phyloP scores from a whole-genome alignment of 495 filamentous ascomycete genomes.

The Monascus purpureus region DNA sequence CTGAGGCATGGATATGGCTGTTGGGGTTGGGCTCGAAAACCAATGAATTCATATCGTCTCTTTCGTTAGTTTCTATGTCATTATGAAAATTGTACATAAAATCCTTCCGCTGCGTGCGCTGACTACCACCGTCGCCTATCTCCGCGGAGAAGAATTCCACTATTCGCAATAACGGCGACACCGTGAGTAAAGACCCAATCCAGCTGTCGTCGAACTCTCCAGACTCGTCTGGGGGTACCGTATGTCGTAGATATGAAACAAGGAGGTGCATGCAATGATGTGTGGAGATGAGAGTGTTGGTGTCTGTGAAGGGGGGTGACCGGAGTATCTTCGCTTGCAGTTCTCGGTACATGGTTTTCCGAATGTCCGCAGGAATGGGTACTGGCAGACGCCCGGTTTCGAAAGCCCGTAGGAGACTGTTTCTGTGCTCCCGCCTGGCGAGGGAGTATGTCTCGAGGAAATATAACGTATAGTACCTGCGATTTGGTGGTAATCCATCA shows the following conservation, averaged over 20 bases:
- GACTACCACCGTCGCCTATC: conserved; percentile 29
- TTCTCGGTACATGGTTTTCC: conserved; percentile 24
- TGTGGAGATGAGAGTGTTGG: conserved; percentile 26
- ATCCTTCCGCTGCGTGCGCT: conserved; percentile 28
- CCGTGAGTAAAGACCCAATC: conserved; percentile 29
- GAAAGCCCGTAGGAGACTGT: conserved; percentile 25
- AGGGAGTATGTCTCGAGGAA: conserved; percentile 28
- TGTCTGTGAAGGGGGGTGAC: conserved; percentile 31
- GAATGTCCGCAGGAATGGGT: conserved; percentile 18
- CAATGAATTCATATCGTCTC: conserved; percentile 26
- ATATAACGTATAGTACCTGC: conserved; percentile 28
- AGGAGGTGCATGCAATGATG: conserved; percentile 33
- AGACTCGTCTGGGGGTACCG: conserved; percentile 19
- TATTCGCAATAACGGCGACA: conserved; percentile 27
- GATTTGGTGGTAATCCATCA: too few relatives aligned
- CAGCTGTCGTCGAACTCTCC: conserved; percentile 23
- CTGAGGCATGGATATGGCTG: conserved; percentile 19
- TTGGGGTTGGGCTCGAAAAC: conserved; percentile 21
- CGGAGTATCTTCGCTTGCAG: conserved; percentile 27
- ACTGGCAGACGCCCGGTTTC: conserved; percentile 27
- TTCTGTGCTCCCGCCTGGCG: conserved; percentile 28
- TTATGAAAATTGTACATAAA: conserved; percentile 34
- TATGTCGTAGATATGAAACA: conserved; percentile 25
- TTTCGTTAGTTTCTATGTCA: conserved; percentile 22
- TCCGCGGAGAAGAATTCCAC: conserved; percentile 35